Evolutionary conservation across 352 stramenopile species (phyloP), one percentile per base, ranked within the genome.

Genomic region (Phytophthora vignae): DNA sequence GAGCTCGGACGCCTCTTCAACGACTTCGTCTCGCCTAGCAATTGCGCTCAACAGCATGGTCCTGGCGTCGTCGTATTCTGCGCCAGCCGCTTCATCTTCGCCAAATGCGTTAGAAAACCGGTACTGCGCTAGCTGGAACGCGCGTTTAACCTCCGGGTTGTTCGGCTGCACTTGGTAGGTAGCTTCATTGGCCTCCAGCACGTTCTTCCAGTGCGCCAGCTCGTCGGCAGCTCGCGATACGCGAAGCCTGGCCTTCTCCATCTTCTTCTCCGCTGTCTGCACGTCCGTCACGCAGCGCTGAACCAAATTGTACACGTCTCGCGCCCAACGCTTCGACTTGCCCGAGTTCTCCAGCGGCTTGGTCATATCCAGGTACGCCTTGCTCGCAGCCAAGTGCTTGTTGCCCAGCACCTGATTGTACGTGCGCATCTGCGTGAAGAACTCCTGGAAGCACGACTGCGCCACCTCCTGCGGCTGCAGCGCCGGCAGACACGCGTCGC

Each of bases 371-470:
- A 84, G 55, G 36, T 93, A 87, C 12, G 89, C 84, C 69, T 94
- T 94, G 63, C 81, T 89, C 25, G 88, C 87, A 33, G 90, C 85
- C 17, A 94, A 21, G 69, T 93, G 81, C 55, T 94, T 94, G 60
- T 84, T 85, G 5, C 89, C 89, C 9, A 96, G 77, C 29, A 78
- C 78, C 59, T 94, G 83, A 73, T 94, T 96, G 78, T 96, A 96
- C 21, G 73, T 75, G 54, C 88, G 81, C 84, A 96, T 88, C 52
- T 92, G 84, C 33, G 69, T 73, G 60, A 96, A 94, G 56, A 94
- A 94, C 40, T 82, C 77, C 48, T 89, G 83, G 53, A 95, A 94
- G 64, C 84, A 94, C 15, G 83, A 92, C 76, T 94, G 87, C 27
- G 85, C 81, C 52, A 94, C 87, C 54, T 96, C 89, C 64, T 95